These are phyloP conservation scores for Podaxis rugospora DNA, from an alignment of 768 basidiomycete species.

Conservation along the genomic window DNA sequence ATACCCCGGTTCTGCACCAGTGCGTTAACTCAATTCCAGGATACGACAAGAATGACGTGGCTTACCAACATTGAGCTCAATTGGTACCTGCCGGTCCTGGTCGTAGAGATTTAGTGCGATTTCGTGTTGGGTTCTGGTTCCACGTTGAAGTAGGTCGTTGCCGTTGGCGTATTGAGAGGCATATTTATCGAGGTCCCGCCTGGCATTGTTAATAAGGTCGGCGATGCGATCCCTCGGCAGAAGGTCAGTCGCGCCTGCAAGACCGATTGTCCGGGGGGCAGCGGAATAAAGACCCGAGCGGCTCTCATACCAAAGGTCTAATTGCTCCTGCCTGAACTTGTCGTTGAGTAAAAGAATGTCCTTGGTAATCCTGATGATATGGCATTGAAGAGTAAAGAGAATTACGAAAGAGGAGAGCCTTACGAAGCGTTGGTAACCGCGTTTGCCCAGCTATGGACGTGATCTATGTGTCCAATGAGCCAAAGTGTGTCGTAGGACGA, in stretches of 20 bases:
- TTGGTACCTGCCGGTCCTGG: conserved; percentile 18
- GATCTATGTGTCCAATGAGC: conserved; percentile 17
- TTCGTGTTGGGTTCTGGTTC: conserved; percentile 25
- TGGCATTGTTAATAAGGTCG: conserved; percentile 16
- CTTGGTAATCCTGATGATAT: conserved; percentile 20
- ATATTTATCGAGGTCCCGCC: conserved; percentile 19
- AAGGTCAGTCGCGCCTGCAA: conserved; percentile 23
- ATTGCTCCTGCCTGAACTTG: conserved; percentile 19
- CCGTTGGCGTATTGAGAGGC: conserved; percentile 27
- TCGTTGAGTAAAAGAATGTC: conserved; percentile 22
- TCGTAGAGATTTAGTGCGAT: conserved; percentile 22
- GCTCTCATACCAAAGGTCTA: conserved; percentile 23
- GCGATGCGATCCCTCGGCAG: conserved; percentile 18
- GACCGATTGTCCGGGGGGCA: conserved; percentile 24
- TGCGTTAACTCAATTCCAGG: neutral
- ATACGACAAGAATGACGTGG: neutral
- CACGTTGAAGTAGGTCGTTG: conserved; percentile 23
- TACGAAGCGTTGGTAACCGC: conserved; percentile 27
- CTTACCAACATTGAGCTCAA: conserved; percentile 27
- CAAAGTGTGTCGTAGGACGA: neutral
- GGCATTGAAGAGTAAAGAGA: neutral
- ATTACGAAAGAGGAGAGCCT: neutral
- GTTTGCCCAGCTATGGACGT: conserved; percentile 30
- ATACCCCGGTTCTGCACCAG: conserved; percentile 26
- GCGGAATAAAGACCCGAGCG: conserved; percentile 28